Conservation (phyloP, 129 eudicot species). For the Cynara cardunculus region DNA sequence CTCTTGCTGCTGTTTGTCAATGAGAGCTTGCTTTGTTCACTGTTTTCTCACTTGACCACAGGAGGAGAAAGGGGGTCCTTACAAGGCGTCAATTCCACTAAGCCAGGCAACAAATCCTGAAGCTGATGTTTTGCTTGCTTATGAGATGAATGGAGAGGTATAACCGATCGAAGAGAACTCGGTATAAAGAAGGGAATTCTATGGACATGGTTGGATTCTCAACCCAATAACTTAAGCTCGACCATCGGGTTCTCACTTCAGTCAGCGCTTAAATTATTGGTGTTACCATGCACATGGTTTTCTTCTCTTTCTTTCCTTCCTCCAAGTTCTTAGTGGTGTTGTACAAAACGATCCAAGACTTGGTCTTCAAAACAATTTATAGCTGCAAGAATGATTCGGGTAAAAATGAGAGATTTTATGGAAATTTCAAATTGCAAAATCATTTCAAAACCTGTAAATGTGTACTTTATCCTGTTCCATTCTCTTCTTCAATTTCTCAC, state of each 20-base stretch:
- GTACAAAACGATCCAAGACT: neutral
- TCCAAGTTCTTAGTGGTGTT: neutral
- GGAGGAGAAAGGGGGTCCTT: slow-evolving; percentile 99
- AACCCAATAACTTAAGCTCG: neutral
- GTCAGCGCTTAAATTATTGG: neutral
- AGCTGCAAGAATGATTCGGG: neutral
- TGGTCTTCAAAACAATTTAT: neutral
- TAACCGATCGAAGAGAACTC: neutral
- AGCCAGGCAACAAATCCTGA: slow-evolving; percentile 87
- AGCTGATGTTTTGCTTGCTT: slow-evolving; percentile 94
- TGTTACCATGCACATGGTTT: neutral
- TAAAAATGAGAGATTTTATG: neutral
- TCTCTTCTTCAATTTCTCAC: neutral
- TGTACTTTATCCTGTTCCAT: slow-evolving; percentile 1
- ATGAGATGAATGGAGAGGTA: slow-evolving; percentile 97
- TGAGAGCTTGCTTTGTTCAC: neutral
- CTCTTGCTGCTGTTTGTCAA: neutral
- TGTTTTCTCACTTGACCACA: slow-evolving; percentile 13
- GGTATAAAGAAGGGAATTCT: neutral
- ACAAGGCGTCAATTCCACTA: slow-evolving; percentile 91
- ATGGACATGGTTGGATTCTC: neutral
- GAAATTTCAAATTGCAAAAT: neutral
- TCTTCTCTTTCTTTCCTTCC: neutral
- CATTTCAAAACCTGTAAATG: neutral
- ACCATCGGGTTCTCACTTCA: neutral